These are phyloP conservation scores for Orbilia oligospora DNA, from an alignment of 2,329 filamentous ascomycete species.

Conservation along the genomic window DNA sequence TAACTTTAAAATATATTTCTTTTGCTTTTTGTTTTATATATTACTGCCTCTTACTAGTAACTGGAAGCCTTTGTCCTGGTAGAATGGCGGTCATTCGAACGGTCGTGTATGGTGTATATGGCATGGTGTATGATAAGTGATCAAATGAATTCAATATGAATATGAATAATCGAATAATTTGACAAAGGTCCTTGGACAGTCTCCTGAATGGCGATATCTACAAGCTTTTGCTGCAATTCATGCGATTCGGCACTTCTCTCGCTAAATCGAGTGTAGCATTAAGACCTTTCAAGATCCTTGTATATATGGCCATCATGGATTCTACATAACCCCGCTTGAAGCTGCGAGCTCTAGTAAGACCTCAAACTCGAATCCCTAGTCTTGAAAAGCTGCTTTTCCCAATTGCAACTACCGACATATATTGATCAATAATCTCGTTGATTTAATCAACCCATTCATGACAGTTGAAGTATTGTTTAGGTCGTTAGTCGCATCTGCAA, in stretches of 20 bases:
- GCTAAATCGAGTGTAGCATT: neutral
- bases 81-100: no score
- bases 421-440: constrained; percentile 24
- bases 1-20: constrained; percentile 22
- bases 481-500: neutral
- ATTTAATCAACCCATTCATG: neutral
- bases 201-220: neutral
- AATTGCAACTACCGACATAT: constrained; percentile 14
- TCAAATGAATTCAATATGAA: no score
- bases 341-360: neutral
- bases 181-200: neutral
- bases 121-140: neutral
- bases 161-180: constrained; percentile 13
- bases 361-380: neutral
- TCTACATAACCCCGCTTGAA: neutral
- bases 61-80: no score
- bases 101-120: neutral
- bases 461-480: neutral
- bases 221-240: neutral
- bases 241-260: neutral
- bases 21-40: constrained; percentile 15
- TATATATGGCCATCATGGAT: neutral
- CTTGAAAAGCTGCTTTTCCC: no score
- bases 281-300: neutral
- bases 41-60: neutral